Evolutionary conservation across 495 filamentous ascomycete species (phyloP).

Genomic region (Neurospora sp.): DNA sequence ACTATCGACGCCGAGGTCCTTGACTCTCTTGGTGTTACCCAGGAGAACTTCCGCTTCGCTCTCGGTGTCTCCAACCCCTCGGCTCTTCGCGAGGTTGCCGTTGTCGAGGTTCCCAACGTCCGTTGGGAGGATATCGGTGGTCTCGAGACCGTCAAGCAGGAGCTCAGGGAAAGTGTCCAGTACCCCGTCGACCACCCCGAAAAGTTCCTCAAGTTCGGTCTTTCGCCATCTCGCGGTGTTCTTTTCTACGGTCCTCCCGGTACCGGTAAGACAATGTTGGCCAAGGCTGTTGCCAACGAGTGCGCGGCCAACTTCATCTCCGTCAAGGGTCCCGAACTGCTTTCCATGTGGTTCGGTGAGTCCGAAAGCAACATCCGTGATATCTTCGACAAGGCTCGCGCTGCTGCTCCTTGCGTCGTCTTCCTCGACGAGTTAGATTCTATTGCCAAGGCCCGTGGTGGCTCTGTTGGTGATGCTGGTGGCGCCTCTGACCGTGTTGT

Average conservation of each 20-base stretch:
- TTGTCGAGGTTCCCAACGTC: conserved; percentile 97
- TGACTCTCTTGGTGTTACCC: conserved; percentile 95
- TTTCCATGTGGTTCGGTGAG: conserved; percentile 99
- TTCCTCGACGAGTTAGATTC: conserved; percentile 99
- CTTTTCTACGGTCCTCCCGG: conserved; percentile 97
- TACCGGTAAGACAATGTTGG: conserved; percentile 99
- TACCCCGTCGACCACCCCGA: conserved; percentile 99
- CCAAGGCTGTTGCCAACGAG: conserved; percentile 98
- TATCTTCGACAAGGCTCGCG: conserved; percentile 99
- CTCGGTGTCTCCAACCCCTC: conserved; percentile 97
- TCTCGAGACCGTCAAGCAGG: conserved; percentile 95
- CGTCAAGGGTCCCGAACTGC: conserved; percentile 92
- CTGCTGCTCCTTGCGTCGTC: conserved; percentile 95
- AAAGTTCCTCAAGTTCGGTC: conserved; percentile 99
- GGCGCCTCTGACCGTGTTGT: conserved; percentile 99
- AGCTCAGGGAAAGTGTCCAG: conserved; percentile 98
- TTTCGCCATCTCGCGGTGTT: conserved; percentile 95
- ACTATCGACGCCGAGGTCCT: conserved; percentile 98
- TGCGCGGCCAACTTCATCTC: conserved; percentile 99
- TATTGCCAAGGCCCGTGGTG: conserved; percentile 98
- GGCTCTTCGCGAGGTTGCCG: conserved; percentile 94
- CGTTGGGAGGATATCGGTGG: conserved; percentile 99
- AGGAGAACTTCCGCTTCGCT: conserved; percentile 99
- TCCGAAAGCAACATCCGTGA: conserved; percentile 99
- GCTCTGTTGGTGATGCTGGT: conserved; percentile 91